A percentile compares a stretch with the other conserved stretches of the same genome.
phyloP scores from a whole-genome alignment of 148 eudicot species.

The Pouteria glomerata region DNA sequence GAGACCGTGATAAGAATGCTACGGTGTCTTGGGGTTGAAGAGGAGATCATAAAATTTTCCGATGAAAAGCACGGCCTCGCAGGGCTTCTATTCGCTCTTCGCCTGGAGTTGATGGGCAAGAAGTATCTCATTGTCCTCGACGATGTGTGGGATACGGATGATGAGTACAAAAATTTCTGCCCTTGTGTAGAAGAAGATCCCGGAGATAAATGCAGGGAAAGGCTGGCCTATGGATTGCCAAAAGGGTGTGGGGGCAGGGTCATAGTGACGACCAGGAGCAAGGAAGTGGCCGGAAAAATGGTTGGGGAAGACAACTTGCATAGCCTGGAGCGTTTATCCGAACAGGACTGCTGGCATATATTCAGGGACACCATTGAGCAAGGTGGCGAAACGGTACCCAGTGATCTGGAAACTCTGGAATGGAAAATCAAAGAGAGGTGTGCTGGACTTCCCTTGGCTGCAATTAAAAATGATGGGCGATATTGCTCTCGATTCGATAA shows the following conservation, averaged over 20 bases:
- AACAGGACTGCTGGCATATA: slow-evolving; percentile 15
- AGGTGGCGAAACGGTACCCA: background rate
- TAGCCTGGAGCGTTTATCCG: slow-evolving; percentile 7
- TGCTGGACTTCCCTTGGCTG: slow-evolving; percentile 14
- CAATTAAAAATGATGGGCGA: slow-evolving; percentile 20
- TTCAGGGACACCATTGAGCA: slow-evolving; percentile 15
- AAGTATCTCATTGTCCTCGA: slow-evolving; percentile 33
- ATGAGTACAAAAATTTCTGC: background rate
- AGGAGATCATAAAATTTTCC: background rate
- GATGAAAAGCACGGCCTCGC: background rate
- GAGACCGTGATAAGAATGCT: slow-evolving; percentile 29
- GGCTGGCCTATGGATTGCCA: slow-evolving; percentile 25
- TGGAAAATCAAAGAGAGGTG: slow-evolving; percentile 6
- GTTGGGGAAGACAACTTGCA: slow-evolving; percentile 27
- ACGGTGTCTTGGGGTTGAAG: slow-evolving; percentile 25
- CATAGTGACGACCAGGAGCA: slow-evolving; percentile 15
- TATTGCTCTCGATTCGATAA: slow-evolving; percentile 8
- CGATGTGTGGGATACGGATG: slow-evolving; percentile 12
- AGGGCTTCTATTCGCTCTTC: slow-evolving; percentile 24
- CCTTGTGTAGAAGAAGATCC: background rate
- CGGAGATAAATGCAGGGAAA: background rate
- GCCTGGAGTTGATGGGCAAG: slow-evolving; percentile 19
- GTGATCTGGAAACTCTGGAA: slow-evolving; percentile 6
- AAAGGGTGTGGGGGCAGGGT: slow-evolving; percentile 30
- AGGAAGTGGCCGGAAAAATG: slow-evolving; percentile 12